Percentiles rank a stretch among this genome's conserved stretches.
Conservation (phyloP, 331 rosid species). For the Saraca asoca region DNA sequence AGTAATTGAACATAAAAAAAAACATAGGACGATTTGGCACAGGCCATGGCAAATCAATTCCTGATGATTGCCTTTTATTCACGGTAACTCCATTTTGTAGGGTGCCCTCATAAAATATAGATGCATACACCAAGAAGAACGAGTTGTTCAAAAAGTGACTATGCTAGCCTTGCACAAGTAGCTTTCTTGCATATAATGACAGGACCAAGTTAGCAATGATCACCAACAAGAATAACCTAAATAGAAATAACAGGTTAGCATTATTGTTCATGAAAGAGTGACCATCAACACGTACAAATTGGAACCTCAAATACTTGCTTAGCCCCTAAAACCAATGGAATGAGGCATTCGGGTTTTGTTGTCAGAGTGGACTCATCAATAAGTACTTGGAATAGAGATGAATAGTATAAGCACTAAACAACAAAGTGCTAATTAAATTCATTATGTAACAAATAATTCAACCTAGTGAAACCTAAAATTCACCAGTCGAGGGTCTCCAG, state of each 20-base stretch:
- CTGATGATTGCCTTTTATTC: slow-evolving; percentile 88
- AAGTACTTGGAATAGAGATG: slow-evolving; percentile 62
- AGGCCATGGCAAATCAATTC: slow-evolving; percentile 99
- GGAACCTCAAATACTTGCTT: slow-evolving; percentile 72
- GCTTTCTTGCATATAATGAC: slow-evolving; percentile 99
- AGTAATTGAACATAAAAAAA: slow-evolving; percentile 95
- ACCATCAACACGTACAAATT: slow-evolving; percentile 1
- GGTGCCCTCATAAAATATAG: slow-evolving; percentile 96
- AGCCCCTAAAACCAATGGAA: slow-evolving; percentile 98
- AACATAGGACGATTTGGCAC: slow-evolving; percentile 99
- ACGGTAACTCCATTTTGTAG: slow-evolving; percentile 97
- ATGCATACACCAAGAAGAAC: slow-evolving; percentile 98
- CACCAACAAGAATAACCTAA: slow-evolving; percentile 97
- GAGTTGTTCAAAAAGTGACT: slow-evolving; percentile 96
- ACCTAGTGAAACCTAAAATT: slow-evolving; percentile 99
- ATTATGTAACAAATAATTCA: slow-evolving; percentile 33
- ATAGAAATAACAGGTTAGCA: slow-evolving; percentile 33
- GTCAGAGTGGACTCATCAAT: slow-evolving; percentile 99
- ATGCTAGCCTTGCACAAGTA: slow-evolving; percentile 98
- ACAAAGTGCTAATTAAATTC: not conserved
- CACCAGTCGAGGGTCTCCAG: slow-evolving; percentile 96
- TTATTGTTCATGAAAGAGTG: slow-evolving; percentile 2
- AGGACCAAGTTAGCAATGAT: slow-evolving; percentile 99
- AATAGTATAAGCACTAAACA: slow-evolving; percentile 38
- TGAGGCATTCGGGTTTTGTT: slow-evolving; percentile 97